Percentiles rank a stretch among this genome's conserved stretches.
Conservation (phyloP, 2,329 filamentous ascomycete species). For the Exophiala calicioides region DNA sequence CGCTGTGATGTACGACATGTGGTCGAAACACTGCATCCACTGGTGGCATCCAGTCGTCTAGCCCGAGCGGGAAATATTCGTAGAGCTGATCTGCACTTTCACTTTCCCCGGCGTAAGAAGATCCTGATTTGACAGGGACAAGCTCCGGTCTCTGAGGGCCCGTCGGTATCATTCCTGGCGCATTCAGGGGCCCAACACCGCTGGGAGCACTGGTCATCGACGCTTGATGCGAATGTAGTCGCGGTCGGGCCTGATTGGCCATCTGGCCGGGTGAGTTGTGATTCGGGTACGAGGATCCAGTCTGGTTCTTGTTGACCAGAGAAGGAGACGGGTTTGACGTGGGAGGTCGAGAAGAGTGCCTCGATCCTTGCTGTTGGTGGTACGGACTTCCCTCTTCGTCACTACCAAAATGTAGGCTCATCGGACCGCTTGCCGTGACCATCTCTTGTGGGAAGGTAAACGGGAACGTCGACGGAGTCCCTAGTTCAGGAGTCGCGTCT, state of each 20-base stretch:
- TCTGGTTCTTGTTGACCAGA: constrained; percentile 27
- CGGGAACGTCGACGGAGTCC: constrained; percentile 22
- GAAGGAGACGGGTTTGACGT: constrained; percentile 32
- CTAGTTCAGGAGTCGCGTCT: constrained; percentile 26
- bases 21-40: constrained; percentile 88
- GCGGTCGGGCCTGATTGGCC: constrained; percentile 13
- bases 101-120: constrained; percentile 16
- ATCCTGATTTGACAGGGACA: constrained; percentile 16
- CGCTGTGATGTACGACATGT: constrained; percentile 81
- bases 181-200: constrained; percentile 11
- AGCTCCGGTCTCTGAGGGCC: constrained; percentile 20
- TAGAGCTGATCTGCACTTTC: constrained; percentile 72
- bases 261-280: constrained; percentile 18
- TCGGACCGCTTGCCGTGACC: constrained; percentile 20
- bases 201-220: constrained; percentile 23
- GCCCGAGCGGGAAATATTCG: constrained; percentile 88
- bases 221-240: constrained; percentile 25
- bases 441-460: constrained; percentile 31
- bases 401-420: constrained; percentile 32
- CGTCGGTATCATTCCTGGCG: constrained; percentile 2
- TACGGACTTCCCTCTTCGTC: constrained; percentile 32
- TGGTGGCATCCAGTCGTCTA: constrained; percentile 89
- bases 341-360: constrained; percentile 30
- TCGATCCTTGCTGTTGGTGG: constrained; percentile 22
- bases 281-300: constrained; percentile 10